Conservation (phyloP, 129 eudicot species). For the Dittrichia graveolens region DNA sequence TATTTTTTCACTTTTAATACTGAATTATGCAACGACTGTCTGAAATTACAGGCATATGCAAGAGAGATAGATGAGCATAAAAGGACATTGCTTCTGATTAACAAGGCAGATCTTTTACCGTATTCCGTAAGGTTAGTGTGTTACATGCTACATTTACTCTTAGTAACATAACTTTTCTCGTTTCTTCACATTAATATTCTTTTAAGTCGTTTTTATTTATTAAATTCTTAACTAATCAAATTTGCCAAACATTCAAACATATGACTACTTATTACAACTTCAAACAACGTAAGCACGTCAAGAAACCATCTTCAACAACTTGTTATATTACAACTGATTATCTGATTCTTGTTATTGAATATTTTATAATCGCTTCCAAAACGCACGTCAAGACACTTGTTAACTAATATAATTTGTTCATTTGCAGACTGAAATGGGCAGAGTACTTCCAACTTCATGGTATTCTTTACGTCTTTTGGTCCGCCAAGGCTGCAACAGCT, state of each 20-base stretch:
- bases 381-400: neutral
- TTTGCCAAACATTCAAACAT: neutral
- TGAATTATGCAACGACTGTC: slow-evolving; percentile 2
- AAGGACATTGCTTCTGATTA: slow-evolving; percentile 78
- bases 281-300: neutral
- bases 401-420: neutral
- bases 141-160: neutral
- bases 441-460: slow-evolving; percentile 66
- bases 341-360: slow-evolving; percentile 9
- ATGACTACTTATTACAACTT: neutral
- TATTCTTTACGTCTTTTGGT: slow-evolving; percentile 86
- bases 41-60: slow-evolving; percentile 80
- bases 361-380: neutral
- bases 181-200: neutral
- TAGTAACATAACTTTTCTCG: neutral
- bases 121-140: slow-evolving; percentile 59
- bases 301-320: neutral
- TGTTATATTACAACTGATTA: slow-evolving; percentile 1
- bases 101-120: slow-evolving; percentile 96
- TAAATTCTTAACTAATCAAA: slow-evolving; percentile 1
- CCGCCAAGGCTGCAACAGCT: slow-evolving; percentile 92
- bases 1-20: neutral
- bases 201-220: neutral
- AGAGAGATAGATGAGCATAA: slow-evolving; percentile 83
- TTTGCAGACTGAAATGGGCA: slow-evolving; percentile 83